Percentiles rank a stretch among this genome's conserved stretches.
Conservation (phyloP, 2,329 filamentous ascomycete genomes). For the Phialophora verrucosa region DNA sequence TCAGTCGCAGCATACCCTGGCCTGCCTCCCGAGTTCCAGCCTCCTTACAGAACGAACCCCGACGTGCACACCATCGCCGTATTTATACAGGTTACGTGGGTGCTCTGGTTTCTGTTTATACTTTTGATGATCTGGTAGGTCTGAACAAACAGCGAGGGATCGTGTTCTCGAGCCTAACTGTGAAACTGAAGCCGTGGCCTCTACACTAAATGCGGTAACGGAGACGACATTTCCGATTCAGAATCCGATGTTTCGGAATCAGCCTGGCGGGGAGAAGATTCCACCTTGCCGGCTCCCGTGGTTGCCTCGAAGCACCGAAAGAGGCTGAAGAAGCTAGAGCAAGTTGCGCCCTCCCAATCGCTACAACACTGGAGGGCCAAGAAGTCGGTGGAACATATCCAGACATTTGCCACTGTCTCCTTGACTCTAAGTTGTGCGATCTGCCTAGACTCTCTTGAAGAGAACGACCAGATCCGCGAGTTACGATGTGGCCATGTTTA, state of each 20-base stretch:
- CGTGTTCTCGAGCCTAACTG: neutral
- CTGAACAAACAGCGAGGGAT: neutral
- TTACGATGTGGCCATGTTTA: conserved; percentile 33
- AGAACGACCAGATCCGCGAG: conserved; percentile 34
- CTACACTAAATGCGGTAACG: conserved; percentile 16
- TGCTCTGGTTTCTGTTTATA: conserved; percentile 19
- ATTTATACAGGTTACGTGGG: conserved; percentile 19
- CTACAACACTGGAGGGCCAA: conserved; percentile 31
- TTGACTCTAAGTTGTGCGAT: conserved; percentile 32
- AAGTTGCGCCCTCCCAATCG: conserved; percentile 30
- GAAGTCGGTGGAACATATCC: conserved; percentile 26
- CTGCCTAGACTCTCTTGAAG: conserved; percentile 31
- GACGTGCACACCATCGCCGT: conserved; percentile 12
- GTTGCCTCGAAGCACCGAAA: conserved; percentile 28
- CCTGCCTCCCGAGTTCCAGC: conserved; percentile 7
- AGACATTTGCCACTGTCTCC: conserved; percentile 32
- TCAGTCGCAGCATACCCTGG: conserved; percentile 12
- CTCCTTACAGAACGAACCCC: conserved; percentile 12
- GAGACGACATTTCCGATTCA: conserved; percentile 23
- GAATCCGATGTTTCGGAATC: conserved; percentile 26
- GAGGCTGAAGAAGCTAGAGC: conserved; percentile 32
- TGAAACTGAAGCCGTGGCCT: conserved; percentile 13
- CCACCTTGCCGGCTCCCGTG: conserved; percentile 4
- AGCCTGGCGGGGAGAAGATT: conserved; percentile 29
- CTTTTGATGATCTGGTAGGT: conserved; percentile 18